These are phyloP conservation scores for Tetraselmis chui DNA, from an alignment of 139 green algal species.

Conservation along the genomic window DNA sequence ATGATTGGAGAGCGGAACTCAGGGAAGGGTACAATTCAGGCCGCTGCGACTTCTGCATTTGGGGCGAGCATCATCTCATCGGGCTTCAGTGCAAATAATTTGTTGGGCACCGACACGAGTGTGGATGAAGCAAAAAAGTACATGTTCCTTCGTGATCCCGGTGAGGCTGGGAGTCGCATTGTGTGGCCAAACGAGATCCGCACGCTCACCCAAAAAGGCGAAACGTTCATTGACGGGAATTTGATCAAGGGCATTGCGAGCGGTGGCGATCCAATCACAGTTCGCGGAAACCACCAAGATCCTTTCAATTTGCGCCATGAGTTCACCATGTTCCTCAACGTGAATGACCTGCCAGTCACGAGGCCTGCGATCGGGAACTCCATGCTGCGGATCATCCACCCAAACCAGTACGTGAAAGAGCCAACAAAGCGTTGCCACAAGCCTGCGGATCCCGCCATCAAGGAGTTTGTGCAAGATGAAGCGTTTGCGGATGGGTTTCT, in stretches of 20 bases:
- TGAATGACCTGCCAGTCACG: not conserved
- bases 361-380: not conserved
- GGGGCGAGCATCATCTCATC: not conserved
- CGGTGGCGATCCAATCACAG: not conserved
- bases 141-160: not conserved
- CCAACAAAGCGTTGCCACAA: not conserved
- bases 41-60: not conserved
- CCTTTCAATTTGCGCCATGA: not conserved
- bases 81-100: not conserved
- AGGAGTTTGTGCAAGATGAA: not conserved
- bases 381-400: not conserved
- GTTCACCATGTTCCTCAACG: not conserved
- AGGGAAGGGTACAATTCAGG: not conserved
- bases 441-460: not conserved
- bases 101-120: not conserved
- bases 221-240: not conserved
- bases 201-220: not conserved
- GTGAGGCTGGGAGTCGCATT: not conserved
- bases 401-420: not conserved
- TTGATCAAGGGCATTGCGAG: not conserved
- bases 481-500: not conserved
- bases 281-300: not conserved
- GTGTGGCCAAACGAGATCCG: not conserved
- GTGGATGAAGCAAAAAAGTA: not conserved
- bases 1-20: not conserved